A percentile compares a stretch with the other conserved stretches of the same genome.
phyloP scores from a whole-genome alignment of 345 rosid genomes.

The Angophora floribunda region DNA sequence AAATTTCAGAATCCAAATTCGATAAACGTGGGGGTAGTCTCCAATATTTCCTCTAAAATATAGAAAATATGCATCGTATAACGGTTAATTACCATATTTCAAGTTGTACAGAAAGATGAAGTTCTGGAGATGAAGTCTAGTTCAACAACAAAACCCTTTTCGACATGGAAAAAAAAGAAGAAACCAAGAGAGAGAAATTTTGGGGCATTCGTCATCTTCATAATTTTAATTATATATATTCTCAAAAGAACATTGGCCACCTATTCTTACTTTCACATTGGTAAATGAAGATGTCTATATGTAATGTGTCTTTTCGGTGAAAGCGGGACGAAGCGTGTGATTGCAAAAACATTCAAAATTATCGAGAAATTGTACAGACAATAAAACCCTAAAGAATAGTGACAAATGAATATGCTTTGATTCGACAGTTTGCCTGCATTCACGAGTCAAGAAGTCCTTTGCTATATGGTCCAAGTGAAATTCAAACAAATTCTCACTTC shows the following conservation, averaged over 20 bases:
- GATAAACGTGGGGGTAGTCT: background rate
- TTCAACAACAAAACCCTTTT: background rate
- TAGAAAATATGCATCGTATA: background rate
- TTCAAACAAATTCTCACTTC: background rate
- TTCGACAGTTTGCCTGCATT: background rate
- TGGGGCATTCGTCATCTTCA: background rate
- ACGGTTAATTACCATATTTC: background rate
- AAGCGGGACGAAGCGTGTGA: background rate
- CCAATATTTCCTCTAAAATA: background rate
- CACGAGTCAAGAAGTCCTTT: background rate
- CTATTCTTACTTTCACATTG: background rate
- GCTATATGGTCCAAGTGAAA: background rate
- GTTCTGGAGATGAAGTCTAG: background rate
- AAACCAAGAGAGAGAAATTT: background rate
- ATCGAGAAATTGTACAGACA: background rate
- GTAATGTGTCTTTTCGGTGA: background rate
- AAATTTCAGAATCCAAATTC: background rate
- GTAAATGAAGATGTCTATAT: fast-evolving
- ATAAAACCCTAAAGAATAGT: background rate
- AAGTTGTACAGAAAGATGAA: background rate
- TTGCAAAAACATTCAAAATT: background rate
- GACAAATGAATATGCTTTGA: background rate
- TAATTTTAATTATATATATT: background rate
- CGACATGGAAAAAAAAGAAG: background rate
- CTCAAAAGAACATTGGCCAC: background rate